These are phyloP conservation scores for Hibiscus trionum DNA, from an alignment of 345 rosid species.

Conservation along the genomic window DNA sequence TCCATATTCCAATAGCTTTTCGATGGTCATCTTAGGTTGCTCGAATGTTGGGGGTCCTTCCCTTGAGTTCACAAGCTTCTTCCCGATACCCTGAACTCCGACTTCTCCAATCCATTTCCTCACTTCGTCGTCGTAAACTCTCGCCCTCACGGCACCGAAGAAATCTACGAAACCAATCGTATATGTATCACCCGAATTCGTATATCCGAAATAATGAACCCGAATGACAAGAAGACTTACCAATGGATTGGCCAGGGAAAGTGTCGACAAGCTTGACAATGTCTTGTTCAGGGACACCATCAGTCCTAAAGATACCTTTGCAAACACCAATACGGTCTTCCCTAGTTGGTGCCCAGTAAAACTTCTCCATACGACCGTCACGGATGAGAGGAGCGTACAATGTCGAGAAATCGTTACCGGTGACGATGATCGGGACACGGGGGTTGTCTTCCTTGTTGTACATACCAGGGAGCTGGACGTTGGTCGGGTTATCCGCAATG, in stretches of 20 bases:
- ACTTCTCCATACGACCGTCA: slow-evolving; percentile 99
- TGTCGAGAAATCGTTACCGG: slow-evolving; percentile 96
- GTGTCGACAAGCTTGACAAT: slow-evolving; percentile 70
- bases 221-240: slow-evolving; percentile 15
- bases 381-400: slow-evolving; percentile 95
- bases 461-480: slow-evolving; percentile 95
- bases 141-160: slow-evolving; percentile 89
- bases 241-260: slow-evolving; percentile 97
- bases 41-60: slow-evolving; percentile 75
- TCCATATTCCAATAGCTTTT: slow-evolving; percentile 74
- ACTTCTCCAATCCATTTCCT: slow-evolving; percentile 65
- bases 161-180: slow-evolving; percentile 41
- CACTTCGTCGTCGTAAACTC: slow-evolving; percentile 97
- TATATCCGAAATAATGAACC: not conserved
- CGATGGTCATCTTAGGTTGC: slow-evolving; percentile 62
- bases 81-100: slow-evolving; percentile 63
- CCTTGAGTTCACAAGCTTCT: slow-evolving; percentile 83
- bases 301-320: slow-evolving; percentile 68
- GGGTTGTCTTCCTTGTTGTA: slow-evolving; percentile 97
- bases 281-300: slow-evolving; percentile 38
- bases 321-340: slow-evolving; percentile 94
- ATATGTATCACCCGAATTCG: too few species aligned
- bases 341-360: slow-evolving; percentile 97
- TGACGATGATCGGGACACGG: slow-evolving; percentile 92
- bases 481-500: slow-evolving; percentile 96